Base-by-base conservation (phyloP, 768 basidiomycete genomes). In the Cytidiella melzeri region DNA sequence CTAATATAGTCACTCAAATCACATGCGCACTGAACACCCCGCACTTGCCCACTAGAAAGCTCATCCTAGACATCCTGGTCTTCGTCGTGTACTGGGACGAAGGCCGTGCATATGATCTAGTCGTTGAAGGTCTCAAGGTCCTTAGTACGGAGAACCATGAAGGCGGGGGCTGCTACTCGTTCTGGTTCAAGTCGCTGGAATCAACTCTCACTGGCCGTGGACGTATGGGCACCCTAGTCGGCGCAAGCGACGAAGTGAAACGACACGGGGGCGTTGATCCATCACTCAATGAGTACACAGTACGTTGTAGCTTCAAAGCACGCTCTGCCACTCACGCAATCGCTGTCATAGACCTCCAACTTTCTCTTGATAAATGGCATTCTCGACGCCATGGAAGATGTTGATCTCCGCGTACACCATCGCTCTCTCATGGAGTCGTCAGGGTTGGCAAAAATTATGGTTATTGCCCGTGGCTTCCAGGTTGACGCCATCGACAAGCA, bases 191-290 rank as follows among this genome's bases (percentile, higher is more conserved):
- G 57, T 84, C 83, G 0, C 70, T 95, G 55, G 87, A 92, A 56
- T 68, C 69, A 23, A 80, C 80, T 2, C 73, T 97, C 15, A 76
- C 81, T 41, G 94, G 93, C 2, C 73, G 92, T 48, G 95, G 95
- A 1, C 87, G 84, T 64, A 93, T 97, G 91, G 95, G 95, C 1
- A 96, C 89, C 62, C 66, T 89, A 36, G 95, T 99, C 6, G 96
- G 96, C 0, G 92, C 92, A 20, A 95, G 93, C 57, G 90, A 94
- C 12, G 93, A 97, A 57, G 79, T 94, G 48, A 78, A 77, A 65
- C 81, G 79, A 50, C 70, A 75, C 52, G 79, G 77, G 41, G 81
- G 84, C 36, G 64, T 80, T 18, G 84, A 87, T 51, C 79, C 73
- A 37, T 77, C 79, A 39, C 64, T 94, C 53, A 85, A 84, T 52